Conservation (phyloP, 106 monocot genomes). For the Dactylorhiza incarnata region DNA sequence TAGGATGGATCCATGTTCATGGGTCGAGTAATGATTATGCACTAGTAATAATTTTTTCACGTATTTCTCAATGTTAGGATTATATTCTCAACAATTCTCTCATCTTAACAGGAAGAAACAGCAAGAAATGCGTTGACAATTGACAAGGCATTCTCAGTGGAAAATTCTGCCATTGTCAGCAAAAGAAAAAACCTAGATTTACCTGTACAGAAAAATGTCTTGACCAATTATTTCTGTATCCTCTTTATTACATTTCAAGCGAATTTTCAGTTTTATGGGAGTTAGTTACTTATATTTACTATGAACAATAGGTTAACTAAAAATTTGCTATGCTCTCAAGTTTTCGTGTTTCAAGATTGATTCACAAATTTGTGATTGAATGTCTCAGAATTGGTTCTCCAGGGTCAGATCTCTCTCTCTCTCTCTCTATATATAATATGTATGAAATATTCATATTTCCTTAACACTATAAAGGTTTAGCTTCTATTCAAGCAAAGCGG, state of each 20-base stretch:
- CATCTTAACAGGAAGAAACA: constrained; percentile 31
- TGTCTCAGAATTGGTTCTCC: neutral
- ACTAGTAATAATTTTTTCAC: neutral
- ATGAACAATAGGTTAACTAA: neutral
- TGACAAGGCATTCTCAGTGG: constrained; percentile 26
- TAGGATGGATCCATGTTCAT: neutral
- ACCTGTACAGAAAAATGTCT: constrained; percentile 81
- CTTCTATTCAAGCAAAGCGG: constrained; percentile 85
- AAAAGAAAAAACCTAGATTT: constrained; percentile 66
- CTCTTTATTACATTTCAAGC: constrained; percentile 10
- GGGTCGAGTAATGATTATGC: neutral
- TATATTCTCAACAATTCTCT: neutral
- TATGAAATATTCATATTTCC: constrained; percentile 13
- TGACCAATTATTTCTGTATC: constrained; percentile 99
- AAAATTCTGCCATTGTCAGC: constrained; percentile 23
- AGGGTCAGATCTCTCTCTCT: neutral
- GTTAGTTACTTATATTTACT: neutral
- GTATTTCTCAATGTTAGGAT: too few species aligned
- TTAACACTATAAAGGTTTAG: constrained; percentile 68
- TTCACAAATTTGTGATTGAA: neutral
- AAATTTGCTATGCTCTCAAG: neutral
- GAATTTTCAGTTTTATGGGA: neutral
- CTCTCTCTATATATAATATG: neutral
- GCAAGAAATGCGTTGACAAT: neutral
- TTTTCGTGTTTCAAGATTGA: neutral